Conservation (phyloP, 345 rosid species). For the Sapria himalayana region DNA sequence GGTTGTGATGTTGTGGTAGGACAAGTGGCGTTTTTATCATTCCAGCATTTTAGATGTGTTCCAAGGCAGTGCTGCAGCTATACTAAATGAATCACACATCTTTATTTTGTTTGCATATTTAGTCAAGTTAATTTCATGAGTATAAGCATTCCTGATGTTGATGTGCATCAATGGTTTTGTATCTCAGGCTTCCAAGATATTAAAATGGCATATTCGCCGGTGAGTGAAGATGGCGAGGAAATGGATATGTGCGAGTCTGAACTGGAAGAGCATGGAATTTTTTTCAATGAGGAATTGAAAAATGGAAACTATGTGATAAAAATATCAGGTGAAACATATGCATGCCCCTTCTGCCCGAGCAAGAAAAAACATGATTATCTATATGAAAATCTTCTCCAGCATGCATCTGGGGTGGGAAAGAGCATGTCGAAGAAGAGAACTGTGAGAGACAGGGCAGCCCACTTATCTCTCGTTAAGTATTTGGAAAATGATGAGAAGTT, state of each 20-base stretch:
- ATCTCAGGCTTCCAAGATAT: no score
- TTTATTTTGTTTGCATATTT: no score
- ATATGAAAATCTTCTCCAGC: conserved; percentile 64
- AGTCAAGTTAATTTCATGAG: no score
- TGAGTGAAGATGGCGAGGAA: no score
- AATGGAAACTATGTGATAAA: conserved; percentile 40
- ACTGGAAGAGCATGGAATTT: conserved; percentile 24
- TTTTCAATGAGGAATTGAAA: conserved; percentile 47
- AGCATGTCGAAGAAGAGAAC: neutral
- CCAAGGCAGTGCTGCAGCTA: no score
- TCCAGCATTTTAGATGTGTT: no score
- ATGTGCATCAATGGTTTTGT: no score
- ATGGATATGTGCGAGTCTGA: conserved; percentile 30
- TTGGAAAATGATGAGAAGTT: conserved; percentile 32
- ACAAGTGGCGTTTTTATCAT: no score
- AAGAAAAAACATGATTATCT: conserved; percentile 44
- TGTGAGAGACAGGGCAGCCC: conserved; percentile 11
- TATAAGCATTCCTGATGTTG: no score
- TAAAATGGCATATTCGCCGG: no score
- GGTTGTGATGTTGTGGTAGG: no score
- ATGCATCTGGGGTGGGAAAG: conserved; percentile 55
- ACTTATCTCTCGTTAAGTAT: conserved; percentile 55
- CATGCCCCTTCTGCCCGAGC: conserved; percentile 67
- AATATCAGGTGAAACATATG: conserved; percentile 30
- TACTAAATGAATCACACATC: no score